phyloP scores from a whole-genome alignment of 2,329 filamentous ascomycete genomes.

The Aureobasidium musti region DNA sequence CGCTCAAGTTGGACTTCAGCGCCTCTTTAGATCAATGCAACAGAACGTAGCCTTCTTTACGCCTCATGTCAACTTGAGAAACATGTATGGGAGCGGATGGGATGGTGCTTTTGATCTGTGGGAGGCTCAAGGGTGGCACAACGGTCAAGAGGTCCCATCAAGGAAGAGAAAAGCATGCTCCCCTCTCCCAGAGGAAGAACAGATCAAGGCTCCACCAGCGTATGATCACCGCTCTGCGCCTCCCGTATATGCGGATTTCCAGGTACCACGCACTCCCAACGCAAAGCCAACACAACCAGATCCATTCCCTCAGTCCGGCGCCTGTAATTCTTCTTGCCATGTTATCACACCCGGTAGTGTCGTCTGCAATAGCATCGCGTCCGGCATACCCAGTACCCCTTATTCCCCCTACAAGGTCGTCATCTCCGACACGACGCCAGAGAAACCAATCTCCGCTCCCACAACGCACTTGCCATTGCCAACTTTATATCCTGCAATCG shows the following conservation, averaged over 20 bases:
- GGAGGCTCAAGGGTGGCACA: constrained; percentile 19
- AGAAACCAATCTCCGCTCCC: not conserved
- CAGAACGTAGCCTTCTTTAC: not conserved
- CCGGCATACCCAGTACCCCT: constrained; percentile 1
- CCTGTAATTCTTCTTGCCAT: not conserved
- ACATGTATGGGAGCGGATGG: constrained; percentile 15
- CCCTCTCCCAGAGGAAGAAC: not conserved
- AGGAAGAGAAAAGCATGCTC: constrained; percentile 15
- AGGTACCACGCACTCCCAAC: not conserved
- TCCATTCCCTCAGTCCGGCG: not conserved
- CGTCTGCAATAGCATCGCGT: not conserved
- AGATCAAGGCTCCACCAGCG: not conserved
- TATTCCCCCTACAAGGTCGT: not conserved
- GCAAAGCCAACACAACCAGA: not conserved
- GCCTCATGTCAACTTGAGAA: not conserved
- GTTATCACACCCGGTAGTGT: not conserved
- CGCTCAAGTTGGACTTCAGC: constrained; percentile 8
- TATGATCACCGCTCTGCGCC: not conserved
- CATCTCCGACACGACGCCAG: not conserved
- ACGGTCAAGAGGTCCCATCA: not conserved
- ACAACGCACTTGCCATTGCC: not conserved
- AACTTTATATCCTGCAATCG: not conserved
- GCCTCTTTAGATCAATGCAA: not conserved
- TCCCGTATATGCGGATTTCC: not conserved
- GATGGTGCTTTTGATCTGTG: constrained; percentile 18